Evolutionary conservation across 1,284 basidiomycete genomes (phyloP), one percentile per base, ranked within the genome.

Genomic region (Leccinum brunneo-olivaceum): DNA sequence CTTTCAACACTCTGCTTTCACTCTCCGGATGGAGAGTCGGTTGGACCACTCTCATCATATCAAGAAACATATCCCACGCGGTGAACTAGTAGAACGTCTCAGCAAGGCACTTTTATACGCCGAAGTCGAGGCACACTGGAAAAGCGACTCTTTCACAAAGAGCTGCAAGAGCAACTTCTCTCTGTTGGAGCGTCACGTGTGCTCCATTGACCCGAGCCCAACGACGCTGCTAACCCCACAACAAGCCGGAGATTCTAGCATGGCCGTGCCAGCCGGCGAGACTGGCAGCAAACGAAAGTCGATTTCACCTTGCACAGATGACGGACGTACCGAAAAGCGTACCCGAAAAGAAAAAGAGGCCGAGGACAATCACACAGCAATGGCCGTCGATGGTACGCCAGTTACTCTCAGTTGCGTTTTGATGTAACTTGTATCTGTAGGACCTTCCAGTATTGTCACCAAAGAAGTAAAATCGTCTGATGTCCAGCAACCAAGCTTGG

Each of bases 51-150:
- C 84, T 5, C 71, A 77, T 27, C 71, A 79, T 53, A 74, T 80
- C 46, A 67, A 72, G 48, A 84, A 80, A 55, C 79, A 85, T 51
- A 79, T 91, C 20, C 83, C 80, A n/a, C 77, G 86, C 15, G 89
- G 88, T 9, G 85, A 90, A 58, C 75, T 92, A 21, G 69, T 90
- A 37, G 83, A 89, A 47, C 76, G 90, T 12, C 73, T 91, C 24
- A 76, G 78, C 60, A 91, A 90, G 62, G 81, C 88, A 5, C 66
- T 92, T 16, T 72, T 90, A 11, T 91, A 90, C 53, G 70, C 75
- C n/a, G 88, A 92, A 63, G 86, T 86, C 28, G 89, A 91, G 66
- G 74, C 81, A 7, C 85, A 89, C 54, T 88, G 83, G 79, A 75
- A 74, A 50, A 72, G 71, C 12, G 76, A 78, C 54, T 65, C 68